A percentile compares a stretch with the other conserved stretches of the same genome.
These are phyloP conservation scores for Psophocarpus tetragonolobus DNA, from an alignment of 306 rosid genomes.

Conservation along the genomic window DNA sequence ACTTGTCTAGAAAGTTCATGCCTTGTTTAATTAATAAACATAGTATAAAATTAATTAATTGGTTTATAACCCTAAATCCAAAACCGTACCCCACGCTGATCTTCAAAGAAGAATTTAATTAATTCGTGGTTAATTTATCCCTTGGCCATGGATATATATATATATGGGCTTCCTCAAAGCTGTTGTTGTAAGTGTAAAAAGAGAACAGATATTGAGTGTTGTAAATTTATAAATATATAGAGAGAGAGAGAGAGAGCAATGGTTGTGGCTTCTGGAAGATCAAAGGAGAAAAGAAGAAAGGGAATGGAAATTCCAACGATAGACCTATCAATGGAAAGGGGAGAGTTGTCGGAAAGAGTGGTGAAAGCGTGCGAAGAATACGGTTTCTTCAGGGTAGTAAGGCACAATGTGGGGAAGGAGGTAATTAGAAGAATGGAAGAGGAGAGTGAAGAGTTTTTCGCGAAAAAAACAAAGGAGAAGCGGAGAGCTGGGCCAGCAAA, in stretches of 20 bases:
- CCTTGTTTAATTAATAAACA: too few species aligned
- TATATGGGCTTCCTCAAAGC: too few species aligned
- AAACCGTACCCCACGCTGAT: too few species aligned
- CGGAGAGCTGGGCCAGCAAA: constrained; percentile 61
- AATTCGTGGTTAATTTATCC: too few species aligned
- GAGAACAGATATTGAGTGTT: background rate
- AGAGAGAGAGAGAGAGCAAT: constrained; percentile 23
- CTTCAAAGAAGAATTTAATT: too few species aligned
- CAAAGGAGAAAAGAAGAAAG: constrained; percentile 62
- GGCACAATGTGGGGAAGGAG: constrained; percentile 61
- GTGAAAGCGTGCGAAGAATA: constrained; percentile 71
- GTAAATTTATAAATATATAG: background rate
- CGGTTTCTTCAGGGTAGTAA: constrained; percentile 82
- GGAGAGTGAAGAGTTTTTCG: constrained; percentile 58
- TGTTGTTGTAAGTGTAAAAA: too few species aligned
- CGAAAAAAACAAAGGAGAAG: constrained; percentile 54
- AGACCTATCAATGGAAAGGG: constrained; percentile 62
- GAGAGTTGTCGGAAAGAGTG: constrained; percentile 47
- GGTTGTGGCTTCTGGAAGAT: constrained; percentile 63
- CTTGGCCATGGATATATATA: too few species aligned
- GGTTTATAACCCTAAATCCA: too few species aligned
- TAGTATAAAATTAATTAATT: too few species aligned
- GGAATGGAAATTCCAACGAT: constrained; percentile 73
- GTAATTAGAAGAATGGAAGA: constrained; percentile 59
- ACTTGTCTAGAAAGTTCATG: too few species aligned